Conservation (phyloP, 2,329 filamentous ascomycete genomes). For the Rachicladosporium sp. region DNA sequence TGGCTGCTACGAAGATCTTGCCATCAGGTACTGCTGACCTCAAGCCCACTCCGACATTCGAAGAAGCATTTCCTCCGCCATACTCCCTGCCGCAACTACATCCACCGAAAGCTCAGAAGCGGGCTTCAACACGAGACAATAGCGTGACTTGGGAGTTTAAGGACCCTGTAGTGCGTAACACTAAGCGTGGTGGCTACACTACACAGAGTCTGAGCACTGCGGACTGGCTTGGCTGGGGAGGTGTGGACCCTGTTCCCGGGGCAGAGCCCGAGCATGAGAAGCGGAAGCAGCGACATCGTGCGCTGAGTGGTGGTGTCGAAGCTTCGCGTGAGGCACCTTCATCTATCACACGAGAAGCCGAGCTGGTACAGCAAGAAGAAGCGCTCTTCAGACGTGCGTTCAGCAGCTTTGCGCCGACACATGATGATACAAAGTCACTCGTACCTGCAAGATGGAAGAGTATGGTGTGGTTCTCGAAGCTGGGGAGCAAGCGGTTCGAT, state of each 20-base stretch:
- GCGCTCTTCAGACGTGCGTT: slow-evolving; percentile 65
- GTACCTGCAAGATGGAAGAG: slow-evolving; percentile 55
- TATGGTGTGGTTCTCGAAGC: slow-evolving; percentile 64
- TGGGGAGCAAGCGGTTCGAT: slow-evolving; percentile 53
- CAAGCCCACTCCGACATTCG: slow-evolving; percentile 50
- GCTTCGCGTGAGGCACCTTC: slow-evolving; percentile 28
- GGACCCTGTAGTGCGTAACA: slow-evolving; percentile 15
- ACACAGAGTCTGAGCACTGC: slow-evolving; percentile 54
- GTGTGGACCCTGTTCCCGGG: slow-evolving; percentile 30
- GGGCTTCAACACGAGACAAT: slow-evolving; percentile 47
- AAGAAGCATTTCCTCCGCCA: slow-evolving; percentile 61
- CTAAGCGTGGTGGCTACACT: slow-evolving; percentile 46
- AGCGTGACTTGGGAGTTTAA: slow-evolving; percentile 36
- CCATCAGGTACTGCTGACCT: slow-evolving; percentile 35
- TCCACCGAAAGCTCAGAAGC: slow-evolving; percentile 56
- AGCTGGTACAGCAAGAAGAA: slow-evolving; percentile 50
- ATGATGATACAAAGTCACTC: slow-evolving; percentile 60
- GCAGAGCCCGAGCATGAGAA: slow-evolving; percentile 48
- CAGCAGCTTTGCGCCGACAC: slow-evolving; percentile 66
- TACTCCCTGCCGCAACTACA: slow-evolving; percentile 53
- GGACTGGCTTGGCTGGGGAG: slow-evolving; percentile 49
- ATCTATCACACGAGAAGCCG: slow-evolving; percentile 23
- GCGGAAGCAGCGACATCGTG: slow-evolving; percentile 59
- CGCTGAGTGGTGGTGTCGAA: slow-evolving; percentile 49
- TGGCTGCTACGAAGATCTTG: slow-evolving; percentile 56